Base-by-base conservation (phyloP, 1,139 yeast genomes). In the Wickerhamomyces sp. region DNA sequence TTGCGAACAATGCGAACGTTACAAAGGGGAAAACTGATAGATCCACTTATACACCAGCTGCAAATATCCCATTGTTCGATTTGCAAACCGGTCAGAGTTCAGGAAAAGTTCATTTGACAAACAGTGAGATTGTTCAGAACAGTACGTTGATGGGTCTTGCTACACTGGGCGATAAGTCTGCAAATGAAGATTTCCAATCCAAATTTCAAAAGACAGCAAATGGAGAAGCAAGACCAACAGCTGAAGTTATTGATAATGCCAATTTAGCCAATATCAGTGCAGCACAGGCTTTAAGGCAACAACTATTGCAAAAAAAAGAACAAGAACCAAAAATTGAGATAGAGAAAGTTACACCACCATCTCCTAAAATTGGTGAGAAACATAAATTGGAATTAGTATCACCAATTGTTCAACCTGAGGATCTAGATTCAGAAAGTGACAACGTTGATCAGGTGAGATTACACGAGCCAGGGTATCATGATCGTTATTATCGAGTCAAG, bases 391-490 rank as follows among this genome's bases (percentile, higher is more conserved):
- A 20, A 13, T 11, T 15, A 10, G 32, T 19, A 12, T 30, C 31
- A 18, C 29, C 29, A 4, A 12, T 27, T 10, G 27, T 24, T 1
- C 27, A 27, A 6, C 12, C 32, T 9, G 14, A 35, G 4, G 14
- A 21, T n/a, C n/a, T 22, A 10, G 31, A 28, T 22, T 28, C 30
- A 23, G 55, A 46, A 22, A 47, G 46, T 32, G 68, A 61, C 33
- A 64, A 65, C 24, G 71, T 64, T 26, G 94, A 84, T 45, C 68
- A 69, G 14, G 80, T 89, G 22, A 72, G 79, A 47, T 61, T 87
- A 43, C 82, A 86, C 78, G 95, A 87, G 54, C 81, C 93, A 0
- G 98, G 98, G 0, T 91, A 86, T 59, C 75, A 75, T 40, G 77
- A 75, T 37, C 68, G 98, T 34, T 91, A 91, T 59, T 93, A 93